Conservation (phyloP, 768 basidiomycete species). For the Agrocybe praecox region DNA sequence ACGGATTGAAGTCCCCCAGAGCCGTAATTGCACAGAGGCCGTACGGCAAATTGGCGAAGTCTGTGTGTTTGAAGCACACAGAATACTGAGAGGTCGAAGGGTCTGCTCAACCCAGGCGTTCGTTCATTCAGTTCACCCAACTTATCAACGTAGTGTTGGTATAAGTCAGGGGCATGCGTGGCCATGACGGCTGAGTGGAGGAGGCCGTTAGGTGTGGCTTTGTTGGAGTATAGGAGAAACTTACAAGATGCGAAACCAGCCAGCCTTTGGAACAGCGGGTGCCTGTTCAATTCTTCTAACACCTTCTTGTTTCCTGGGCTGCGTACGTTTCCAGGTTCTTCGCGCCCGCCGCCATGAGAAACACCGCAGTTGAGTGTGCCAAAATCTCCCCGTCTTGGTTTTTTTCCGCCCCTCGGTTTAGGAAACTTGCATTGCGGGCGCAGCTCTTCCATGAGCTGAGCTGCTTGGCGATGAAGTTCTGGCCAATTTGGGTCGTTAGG, state of each 20-base stretch:
- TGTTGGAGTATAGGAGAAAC: not conserved
- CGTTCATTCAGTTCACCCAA: not conserved
- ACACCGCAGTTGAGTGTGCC: not conserved
- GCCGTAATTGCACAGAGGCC: not conserved
- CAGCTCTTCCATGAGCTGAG: not conserved
- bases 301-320: not conserved
- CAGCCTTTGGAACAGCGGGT: not conserved
- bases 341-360: not conserved
- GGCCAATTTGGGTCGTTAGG: not conserved
- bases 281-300: not conserved
- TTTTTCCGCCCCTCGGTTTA: not conserved
- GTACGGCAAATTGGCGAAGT: not conserved
- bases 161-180: not conserved
- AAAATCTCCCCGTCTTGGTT: not conserved
- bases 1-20: not conserved
- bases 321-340: not conserved
- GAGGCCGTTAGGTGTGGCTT: too few relatives aligned
- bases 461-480: not conserved
- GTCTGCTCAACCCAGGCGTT: not conserved
- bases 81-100: not conserved
- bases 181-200: not conserved
- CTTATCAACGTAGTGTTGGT: not conserved
- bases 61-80: not conserved
- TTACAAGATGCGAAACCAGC: not conserved
- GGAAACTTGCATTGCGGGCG: not conserved